Base-by-base conservation (phyloP, 805 yeast species). In the Pichia occidentalis region DNA sequence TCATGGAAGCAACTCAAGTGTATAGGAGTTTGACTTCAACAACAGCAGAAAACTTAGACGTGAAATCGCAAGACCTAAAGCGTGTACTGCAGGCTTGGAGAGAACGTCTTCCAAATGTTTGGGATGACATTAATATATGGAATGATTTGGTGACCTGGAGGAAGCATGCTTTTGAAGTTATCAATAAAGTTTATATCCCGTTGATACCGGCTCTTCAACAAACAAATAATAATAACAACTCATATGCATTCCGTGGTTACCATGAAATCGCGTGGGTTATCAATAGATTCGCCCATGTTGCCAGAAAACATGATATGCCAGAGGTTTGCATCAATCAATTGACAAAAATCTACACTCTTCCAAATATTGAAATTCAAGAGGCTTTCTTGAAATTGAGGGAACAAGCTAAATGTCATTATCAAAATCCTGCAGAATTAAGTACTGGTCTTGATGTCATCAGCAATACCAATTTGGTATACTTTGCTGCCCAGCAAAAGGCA, bases 201-300 rank as follows among this genome's bases (percentile, higher is more conserved):
- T 71, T 94, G 53, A 82, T 88, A 44, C 95, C 95, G 1, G 77
- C 85, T 2, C 56, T 85, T 24, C 95, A 85, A 51, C 86, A 82
- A 44, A 75, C 78, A 30, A 72, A 64, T 48, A 77, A 78, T 31
- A 77, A 79, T 32, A 84, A 85, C 22, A 85, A 86, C 56, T 87
- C 97, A 1, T 88, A 87, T 54, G 97, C 96, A 1, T 94, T 90
- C 61, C 72, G 98, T 47, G 99, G 99, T 1, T 92, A 85, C 63
- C 99, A 92, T 58, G 99, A 92, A 61, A 86, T 90, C 59, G 98
- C 98, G 0, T 94, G 98, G 97, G 95, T 92, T 7, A 90, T 92
- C 53, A 92, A 92, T 61, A 66, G 97, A 37, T 92, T 92, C 67
- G 98, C 99, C 0, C 98, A 92, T 64, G 97, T 94, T 38, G 97